Percentiles rank a stretch among this genome's conserved stretches.
Conservation (phyloP, 495 filamentous ascomycete species). For the Penicillium alfredii region DNA sequence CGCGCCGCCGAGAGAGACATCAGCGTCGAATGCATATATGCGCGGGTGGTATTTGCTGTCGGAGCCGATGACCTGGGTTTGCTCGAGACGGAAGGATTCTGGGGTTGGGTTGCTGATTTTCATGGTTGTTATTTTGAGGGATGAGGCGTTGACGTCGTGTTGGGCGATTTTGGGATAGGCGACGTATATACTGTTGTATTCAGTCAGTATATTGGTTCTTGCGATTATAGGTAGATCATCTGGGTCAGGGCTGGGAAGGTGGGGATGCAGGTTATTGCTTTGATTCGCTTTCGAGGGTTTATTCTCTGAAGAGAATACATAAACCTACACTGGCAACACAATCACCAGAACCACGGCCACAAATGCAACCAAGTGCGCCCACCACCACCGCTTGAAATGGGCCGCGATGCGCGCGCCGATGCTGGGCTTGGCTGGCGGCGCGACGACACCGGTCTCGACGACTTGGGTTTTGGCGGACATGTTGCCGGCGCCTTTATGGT, state of each 20-base stretch:
- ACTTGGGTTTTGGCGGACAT: constrained; percentile 30
- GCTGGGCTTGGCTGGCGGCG: constrained; percentile 20
- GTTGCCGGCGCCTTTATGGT: too few species aligned
- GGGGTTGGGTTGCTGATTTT: constrained; percentile 53
- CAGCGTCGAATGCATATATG: constrained; percentile 51
- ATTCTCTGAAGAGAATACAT: too few species aligned
- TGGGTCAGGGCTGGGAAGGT: too few species aligned
- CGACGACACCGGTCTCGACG: constrained; percentile 10
- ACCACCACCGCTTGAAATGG: constrained; percentile 62
- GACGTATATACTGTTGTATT: constrained; percentile 64
- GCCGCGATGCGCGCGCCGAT: constrained; percentile 33
- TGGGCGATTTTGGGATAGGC: constrained; percentile 70
- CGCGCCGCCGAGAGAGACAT: constrained; percentile 48
- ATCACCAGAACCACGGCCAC: constrained; percentile 54
- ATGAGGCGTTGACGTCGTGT: constrained; percentile 57
- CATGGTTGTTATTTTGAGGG: constrained; percentile 53
- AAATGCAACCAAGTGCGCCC: constrained; percentile 59
- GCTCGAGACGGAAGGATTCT: constrained; percentile 50
- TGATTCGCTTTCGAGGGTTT: too few species aligned
- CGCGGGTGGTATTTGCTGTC: constrained; percentile 46
- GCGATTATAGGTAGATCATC: too few species aligned
- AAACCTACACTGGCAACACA: constrained; percentile 60
- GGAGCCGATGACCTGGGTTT: constrained; percentile 43
- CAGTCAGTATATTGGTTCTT: too few species aligned
- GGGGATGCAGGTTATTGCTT: too few species aligned